Conservation (phyloP, 345 rosid species). For the Arabis alpina region DNA sequence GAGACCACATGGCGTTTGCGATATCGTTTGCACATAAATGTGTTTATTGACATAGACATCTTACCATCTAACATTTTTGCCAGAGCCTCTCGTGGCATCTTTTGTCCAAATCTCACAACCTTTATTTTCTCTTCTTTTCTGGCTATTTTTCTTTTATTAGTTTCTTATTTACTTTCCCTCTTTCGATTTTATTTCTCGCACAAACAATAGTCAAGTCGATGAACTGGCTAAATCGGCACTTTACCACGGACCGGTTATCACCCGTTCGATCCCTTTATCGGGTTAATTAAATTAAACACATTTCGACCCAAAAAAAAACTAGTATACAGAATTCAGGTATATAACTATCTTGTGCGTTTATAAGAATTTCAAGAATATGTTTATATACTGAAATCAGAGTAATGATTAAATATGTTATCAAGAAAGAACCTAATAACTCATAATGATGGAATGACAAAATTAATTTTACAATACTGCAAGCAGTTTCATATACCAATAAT, state of each 20-base stretch:
- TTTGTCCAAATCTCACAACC: conserved; percentile 36
- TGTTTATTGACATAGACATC: conserved; percentile 40
- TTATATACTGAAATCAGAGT: no score
- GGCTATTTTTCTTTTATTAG: not conserved
- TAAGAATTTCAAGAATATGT: not conserved
- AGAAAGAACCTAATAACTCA: no score
- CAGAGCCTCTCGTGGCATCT: conserved; percentile 39
- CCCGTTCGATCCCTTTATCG: no score
- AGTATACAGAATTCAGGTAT: not conserved
- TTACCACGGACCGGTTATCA: no score
- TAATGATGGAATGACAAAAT: not conserved
- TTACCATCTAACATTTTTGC: conserved; percentile 41
- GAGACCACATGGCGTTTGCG: conserved; percentile 47
- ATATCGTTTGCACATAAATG: conserved; percentile 44
- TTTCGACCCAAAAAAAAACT: no score
- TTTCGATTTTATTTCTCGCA: no score
- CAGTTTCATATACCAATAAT: not conserved
- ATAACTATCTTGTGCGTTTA: conserved; percentile 5
- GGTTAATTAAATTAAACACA: no score
- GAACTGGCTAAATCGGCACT: no score
- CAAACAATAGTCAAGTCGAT: no score
- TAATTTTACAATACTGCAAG: not conserved
- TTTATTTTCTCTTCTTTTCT: conserved; percentile 22
- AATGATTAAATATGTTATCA: no score
- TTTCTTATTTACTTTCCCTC: not conserved